These are phyloP conservation scores for Aegilops sharonensis DNA, from an alignment of 176 grass and related monocot genomes.

Conservation along the genomic window DNA sequence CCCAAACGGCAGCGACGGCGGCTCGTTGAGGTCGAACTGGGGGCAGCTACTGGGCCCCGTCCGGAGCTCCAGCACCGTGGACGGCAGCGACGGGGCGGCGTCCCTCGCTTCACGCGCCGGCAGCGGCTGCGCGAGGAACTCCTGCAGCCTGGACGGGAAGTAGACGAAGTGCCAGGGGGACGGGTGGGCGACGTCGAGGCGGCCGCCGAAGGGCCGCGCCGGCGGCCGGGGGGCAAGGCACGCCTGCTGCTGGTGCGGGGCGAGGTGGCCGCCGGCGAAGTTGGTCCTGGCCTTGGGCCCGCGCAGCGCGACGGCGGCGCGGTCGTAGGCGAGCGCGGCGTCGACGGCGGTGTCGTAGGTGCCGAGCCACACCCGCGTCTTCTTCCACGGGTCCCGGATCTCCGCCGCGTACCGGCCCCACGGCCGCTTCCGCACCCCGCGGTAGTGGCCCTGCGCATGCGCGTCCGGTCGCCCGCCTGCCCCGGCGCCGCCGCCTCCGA, in stretches of 20 bases:
- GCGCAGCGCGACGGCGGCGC: slow-evolving; percentile 71
- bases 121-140: neutral
- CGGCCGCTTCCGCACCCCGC: slow-evolving; percentile 85
- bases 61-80: slow-evolving; percentile 76
- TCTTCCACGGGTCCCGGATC: slow-evolving; percentile 95
- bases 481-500: neutral
- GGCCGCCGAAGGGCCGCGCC: neutral
- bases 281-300: slow-evolving; percentile 84
- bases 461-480: neutral
- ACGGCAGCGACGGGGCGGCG: slow-evolving; percentile 35
- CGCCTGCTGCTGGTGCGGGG: neutral
- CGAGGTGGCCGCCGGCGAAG: slow-evolving; percentile 24
- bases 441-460: slow-evolving; percentile 53
- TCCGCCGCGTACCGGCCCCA: slow-evolving; percentile 96
- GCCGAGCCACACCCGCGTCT: slow-evolving; percentile 93
- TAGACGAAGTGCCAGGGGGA: slow-evolving; percentile 47
- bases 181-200: slow-evolving; percentile 30
- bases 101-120: neutral
- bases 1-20: slow-evolving; percentile 44
- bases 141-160: slow-evolving; percentile 27
- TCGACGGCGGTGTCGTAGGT: slow-evolving; percentile 93
- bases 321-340: slow-evolving; percentile 92
- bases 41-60: slow-evolving; percentile 41
- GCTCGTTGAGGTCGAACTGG: slow-evolving; percentile 94
- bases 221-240: neutral